Conservation (phyloP, 1,284 basidiomycete genomes). For the Afroboletus lepidellus region DNA sequence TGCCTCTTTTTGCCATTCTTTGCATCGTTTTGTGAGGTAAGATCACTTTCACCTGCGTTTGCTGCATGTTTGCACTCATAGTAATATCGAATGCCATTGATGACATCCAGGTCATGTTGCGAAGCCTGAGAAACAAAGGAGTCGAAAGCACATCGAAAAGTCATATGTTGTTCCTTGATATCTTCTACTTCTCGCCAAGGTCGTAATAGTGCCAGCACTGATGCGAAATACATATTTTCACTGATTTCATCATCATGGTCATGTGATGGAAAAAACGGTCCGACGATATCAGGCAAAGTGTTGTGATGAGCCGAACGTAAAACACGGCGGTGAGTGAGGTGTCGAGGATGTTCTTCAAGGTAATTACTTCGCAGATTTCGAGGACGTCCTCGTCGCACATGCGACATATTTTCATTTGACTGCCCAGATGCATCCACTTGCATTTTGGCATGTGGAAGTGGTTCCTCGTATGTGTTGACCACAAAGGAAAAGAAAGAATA, state of each 20-base stretch:
- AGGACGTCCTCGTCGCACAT: neutral
- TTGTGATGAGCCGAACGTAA: neutral
- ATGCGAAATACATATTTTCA: neutral
- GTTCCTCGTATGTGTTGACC: neutral
- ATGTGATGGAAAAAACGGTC: neutral
- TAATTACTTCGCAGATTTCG: neutral
- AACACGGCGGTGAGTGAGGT: neutral
- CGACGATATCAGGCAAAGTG: neutral
- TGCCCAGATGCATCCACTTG: neutral
- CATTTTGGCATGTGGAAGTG: neutral
- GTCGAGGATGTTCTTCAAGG: neutral
- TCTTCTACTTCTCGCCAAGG: neutral
- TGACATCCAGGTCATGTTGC: neutral
- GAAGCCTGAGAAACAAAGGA: neutral
- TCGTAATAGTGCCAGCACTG: neutral
- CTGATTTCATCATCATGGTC: neutral
- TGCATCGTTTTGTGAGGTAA: too few species aligned
- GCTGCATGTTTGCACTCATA: neutral
- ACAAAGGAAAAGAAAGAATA: neutral
- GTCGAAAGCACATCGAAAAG: neutral
- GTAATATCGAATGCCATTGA: neutral
- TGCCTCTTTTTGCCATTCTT: too few species aligned
- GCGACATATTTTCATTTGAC: too few species aligned
- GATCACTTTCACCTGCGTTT: too few species aligned
- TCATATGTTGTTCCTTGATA: neutral